Evolutionary conservation across 768 basidiomycete species (phyloP).

Genomic region (Termitomyces sp.): DNA sequence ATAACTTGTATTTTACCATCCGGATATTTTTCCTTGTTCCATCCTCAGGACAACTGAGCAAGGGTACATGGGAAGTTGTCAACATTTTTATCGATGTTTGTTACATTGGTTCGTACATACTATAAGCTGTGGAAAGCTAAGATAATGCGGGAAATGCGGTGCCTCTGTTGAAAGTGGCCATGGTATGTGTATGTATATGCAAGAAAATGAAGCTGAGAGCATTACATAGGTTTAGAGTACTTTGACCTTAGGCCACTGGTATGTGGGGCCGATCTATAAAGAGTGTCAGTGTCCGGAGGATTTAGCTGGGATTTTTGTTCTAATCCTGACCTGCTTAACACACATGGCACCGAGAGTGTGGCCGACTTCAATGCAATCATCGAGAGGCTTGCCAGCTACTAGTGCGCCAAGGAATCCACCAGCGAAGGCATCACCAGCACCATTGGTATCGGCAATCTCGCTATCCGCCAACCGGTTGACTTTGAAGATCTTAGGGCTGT

Average conservation of each 20-base stretch:
- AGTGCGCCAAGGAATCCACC: conserved; percentile 92
- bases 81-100: conserved; percentile 1
- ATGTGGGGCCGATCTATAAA: conserved; percentile 6
- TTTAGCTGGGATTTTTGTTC: neutral
- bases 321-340: conserved; percentile 64
- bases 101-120: conserved; percentile 12
- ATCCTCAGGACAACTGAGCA: neutral
- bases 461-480: conserved; percentile 57
- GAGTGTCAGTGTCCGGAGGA: neutral
- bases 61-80: neutral
- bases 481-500: conserved; percentile 50
- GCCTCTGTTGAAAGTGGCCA: conserved; percentile 25
- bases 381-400: conserved; percentile 72
- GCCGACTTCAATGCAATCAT: conserved; percentile 78
- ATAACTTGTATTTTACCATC: conserved; percentile 14
- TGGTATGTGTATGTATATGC: conserved; percentile 15
- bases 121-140: conserved; percentile 19
- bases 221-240: neutral
- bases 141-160: conserved; percentile 3
- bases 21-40: neutral
- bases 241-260: conserved; percentile 10
- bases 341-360: conserved; percentile 86
- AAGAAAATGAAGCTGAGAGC: neutral
- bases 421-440: conserved; percentile 96
- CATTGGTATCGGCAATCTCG: conserved; percentile 94